Percentiles rank a stretch among this genome's conserved stretches.
These are phyloP conservation scores for Aspergillus mulundensis DNA, from an alignment of 495 filamentous ascomycete genomes.

Conservation along the genomic window DNA sequence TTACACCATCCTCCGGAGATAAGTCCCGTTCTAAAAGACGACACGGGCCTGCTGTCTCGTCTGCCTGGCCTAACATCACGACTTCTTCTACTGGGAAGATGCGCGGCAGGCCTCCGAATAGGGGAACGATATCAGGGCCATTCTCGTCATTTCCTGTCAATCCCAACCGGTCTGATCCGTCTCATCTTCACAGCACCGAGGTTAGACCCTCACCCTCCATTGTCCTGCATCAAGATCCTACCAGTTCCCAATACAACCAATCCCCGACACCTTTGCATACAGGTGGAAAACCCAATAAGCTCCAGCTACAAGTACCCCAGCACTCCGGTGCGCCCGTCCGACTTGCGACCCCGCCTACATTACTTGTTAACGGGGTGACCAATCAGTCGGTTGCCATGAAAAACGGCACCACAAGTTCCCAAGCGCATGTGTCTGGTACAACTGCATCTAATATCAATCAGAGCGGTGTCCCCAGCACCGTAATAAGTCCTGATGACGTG, in stretches of 20 bases:
- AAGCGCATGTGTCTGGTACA: constrained; percentile 16
- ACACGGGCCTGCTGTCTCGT: constrained; percentile 93
- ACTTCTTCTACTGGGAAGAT: constrained; percentile 67
- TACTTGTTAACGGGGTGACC: constrained; percentile 64
- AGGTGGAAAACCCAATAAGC: constrained; percentile 39
- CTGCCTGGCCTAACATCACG: constrained; percentile 79
- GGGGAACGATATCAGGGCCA: constrained; percentile 67
- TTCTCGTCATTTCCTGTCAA: constrained; percentile 85
- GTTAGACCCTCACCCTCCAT: constrained; percentile 27
- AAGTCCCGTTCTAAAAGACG: constrained; percentile 61
- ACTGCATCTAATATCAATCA: constrained; percentile 13
- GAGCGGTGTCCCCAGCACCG: constrained; percentile 6
- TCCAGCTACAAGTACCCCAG: constrained; percentile 79
- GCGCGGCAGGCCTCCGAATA: constrained; percentile 80
- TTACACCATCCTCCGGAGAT: constrained; percentile 53
- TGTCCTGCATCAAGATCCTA: constrained; percentile 24
- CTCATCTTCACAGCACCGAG: constrained; percentile 24
- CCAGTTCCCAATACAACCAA: constrained; percentile 24
- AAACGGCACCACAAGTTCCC: constrained; percentile 22
- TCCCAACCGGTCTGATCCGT: constrained; percentile 42
- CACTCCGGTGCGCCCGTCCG: constrained; percentile 69
- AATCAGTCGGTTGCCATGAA: constrained; percentile 26
- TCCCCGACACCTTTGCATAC: constrained; percentile 28
- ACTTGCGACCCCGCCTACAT: constrained; percentile 69
- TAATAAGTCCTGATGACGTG: constrained; percentile 34